Evolutionary conservation across 1,284 basidiomycete species (phyloP).

Genomic region (Cutaneotrichosporon mucoides): DNA sequence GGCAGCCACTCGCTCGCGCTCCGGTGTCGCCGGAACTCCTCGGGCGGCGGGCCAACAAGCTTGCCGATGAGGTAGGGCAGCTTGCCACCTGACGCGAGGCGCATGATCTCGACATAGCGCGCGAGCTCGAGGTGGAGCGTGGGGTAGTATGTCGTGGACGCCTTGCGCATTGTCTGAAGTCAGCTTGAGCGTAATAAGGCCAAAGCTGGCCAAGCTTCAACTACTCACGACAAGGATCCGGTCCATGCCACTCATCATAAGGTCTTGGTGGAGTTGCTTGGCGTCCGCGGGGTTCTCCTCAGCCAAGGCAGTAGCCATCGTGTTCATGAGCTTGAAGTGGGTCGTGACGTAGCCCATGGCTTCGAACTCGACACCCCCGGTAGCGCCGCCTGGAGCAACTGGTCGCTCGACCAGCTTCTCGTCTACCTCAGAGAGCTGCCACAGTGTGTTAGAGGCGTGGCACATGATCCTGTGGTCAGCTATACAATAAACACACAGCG

Average conservation of each 20-base stretch:
- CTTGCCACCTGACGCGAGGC: constrained; percentile 28
- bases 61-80: constrained; percentile 45
- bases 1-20: constrained; percentile 17
- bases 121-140: constrained; percentile 85
- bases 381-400: constrained; percentile 93
- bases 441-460: constrained; percentile 86
- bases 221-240: constrained; percentile 48
- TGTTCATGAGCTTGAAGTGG: constrained; percentile 78
- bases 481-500: not conserved
- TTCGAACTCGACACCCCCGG: constrained; percentile 96
- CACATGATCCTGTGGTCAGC: constrained; percentile 72
- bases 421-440: constrained; percentile 76
- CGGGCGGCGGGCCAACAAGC: constrained; percentile 42
- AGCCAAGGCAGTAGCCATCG: constrained; percentile 61
- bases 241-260: constrained; percentile 84
- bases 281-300: constrained; percentile 63
- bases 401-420: constrained; percentile 81
- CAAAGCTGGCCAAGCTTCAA: no score
- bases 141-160: constrained; percentile 87
- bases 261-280: constrained; percentile 70
- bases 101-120: constrained; percentile 67
- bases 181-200: not conserved
- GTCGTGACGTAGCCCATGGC: constrained; percentile 89
- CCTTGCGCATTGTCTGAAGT: constrained; percentile 78
- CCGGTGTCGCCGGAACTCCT: constrained; percentile 24